These are phyloP conservation scores for Globomyces sp. DNA, from an alignment of 371 early-diverging fungal species.

Conservation along the genomic window DNA sequence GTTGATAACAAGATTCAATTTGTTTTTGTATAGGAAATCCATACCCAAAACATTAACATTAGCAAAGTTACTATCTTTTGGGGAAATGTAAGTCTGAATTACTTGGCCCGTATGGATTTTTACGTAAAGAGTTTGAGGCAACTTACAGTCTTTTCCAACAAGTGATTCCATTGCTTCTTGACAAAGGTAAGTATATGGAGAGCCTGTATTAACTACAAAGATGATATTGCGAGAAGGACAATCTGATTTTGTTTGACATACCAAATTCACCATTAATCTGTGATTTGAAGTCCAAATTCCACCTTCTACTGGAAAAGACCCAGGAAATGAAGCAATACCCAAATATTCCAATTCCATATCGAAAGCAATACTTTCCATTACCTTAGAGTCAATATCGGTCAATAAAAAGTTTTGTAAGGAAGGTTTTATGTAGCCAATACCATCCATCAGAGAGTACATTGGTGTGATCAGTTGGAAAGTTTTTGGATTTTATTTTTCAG, in stretches of 20 bases:
- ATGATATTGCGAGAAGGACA: constrained; percentile 15
- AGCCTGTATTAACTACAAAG: constrained; percentile 25
- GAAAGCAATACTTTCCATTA: constrained; percentile 20
- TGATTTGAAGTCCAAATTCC: constrained; percentile 9
- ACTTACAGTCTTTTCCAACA: constrained; percentile 10
- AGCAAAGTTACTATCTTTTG: constrained; percentile 24
- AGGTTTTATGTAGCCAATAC: constrained; percentile 10
- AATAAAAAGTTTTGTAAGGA: constrained; percentile 24
- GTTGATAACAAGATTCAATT: background rate
- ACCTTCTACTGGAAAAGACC: constrained; percentile 19
- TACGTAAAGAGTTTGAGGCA: constrained; percentile 14
- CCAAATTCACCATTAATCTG: constrained; percentile 23
- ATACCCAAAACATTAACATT: constrained; percentile 26
- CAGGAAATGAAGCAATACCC: constrained; percentile 21
- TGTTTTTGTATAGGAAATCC: constrained; percentile 13
- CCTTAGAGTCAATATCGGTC: constrained; percentile 25
- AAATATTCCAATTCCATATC: constrained; percentile 20
- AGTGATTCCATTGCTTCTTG: constrained; percentile 23
- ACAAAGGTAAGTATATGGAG: constrained; percentile 12
- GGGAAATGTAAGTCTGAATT: constrained; percentile 20
- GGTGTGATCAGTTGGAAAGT: too few relatives aligned
- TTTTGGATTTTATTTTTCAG: too few relatives aligned
- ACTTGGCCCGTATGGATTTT: constrained; percentile 17
- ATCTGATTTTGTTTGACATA: constrained; percentile 4
- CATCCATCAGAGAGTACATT: background rate